Evolutionary conservation across 495 filamentous ascomycete genomes (phyloP), one percentile per base, ranked within the genome.

Genomic region (Amorphotheca resinae): DNA sequence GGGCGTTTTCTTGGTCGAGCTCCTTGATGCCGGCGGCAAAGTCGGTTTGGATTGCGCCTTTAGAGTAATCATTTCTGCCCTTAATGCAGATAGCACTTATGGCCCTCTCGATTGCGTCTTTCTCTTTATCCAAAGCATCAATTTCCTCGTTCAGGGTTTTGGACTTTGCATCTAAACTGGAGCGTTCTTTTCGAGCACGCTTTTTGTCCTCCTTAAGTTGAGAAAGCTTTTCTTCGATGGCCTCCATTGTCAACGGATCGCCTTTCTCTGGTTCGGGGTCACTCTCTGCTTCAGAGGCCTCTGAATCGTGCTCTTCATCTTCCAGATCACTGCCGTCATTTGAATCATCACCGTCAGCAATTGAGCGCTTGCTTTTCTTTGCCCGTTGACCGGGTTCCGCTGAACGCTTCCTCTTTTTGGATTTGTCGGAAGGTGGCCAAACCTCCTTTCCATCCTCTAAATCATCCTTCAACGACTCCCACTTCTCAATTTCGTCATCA

Each of bases 171-270:
- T 49, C 42, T 8, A 53, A 9, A 8, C 44, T 28, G 4, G 11
- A 2, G 5, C 33, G 54, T 41, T 64, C 60, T 18, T 54, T 51
- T 9, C 61, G 66, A 60, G 66, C 64, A 52, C 73, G 72, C 42
- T 72, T 72, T 38, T 74, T 68, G 48, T 78, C 72, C 54, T 86
- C 72, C 44, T 70, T 72, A 17, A 62, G 64, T 52, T 82, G 76
- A 32, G 76, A 77, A n/a, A 65, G 61, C 38, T 67, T 69, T 32
- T 95, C 67, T 63, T 95, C 91, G 20, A 61, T 59, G 28, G 18
- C 15, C 0, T 44, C 38, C 7, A 21, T 31, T 5, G 42, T 49
- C 15, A 46, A 23, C 0, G 42, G 42, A n/a, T 41, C 33, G 1
- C 25, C 36, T 47, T 51, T 38, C 9, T 40, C 20, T 20, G 16